phyloP scores from a whole-genome alignment of 176 grass and related monocot genomes.

The Triticum monococcum region DNA sequence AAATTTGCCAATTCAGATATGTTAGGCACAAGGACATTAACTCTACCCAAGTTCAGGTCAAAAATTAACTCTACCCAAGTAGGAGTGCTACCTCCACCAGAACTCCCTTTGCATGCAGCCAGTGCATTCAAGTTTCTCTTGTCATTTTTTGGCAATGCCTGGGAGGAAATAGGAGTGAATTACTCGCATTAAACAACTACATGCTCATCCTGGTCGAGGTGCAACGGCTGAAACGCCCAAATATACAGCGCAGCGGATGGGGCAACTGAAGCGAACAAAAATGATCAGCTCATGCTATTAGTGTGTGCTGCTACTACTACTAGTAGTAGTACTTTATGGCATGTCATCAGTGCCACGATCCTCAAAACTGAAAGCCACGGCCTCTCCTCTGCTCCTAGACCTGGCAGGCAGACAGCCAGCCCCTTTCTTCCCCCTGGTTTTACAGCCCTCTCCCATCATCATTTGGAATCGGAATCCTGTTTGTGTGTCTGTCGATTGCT shows the following conservation, averaged over 20 bases:
- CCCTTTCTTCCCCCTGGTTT: conserved; percentile 1
- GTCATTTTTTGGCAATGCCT: too few relatives aligned
- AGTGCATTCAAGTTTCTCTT: too few relatives aligned
- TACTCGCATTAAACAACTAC: too few relatives aligned
- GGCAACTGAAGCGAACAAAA: background rate
- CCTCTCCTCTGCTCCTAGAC: background rate
- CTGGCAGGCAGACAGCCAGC: background rate
- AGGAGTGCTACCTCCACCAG: too few relatives aligned
- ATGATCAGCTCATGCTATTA: background rate
- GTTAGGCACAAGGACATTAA: background rate
- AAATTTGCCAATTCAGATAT: background rate
- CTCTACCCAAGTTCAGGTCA: too few relatives aligned
- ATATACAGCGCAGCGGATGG: background rate
- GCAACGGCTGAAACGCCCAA: background rate
- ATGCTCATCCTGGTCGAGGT: background rate
- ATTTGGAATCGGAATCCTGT: background rate
- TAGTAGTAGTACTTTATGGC: background rate
- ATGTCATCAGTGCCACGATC: background rate
- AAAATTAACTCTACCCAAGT: too few relatives aligned
- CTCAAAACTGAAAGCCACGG: background rate
- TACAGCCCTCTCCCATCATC: background rate
- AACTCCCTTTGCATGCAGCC: too few relatives aligned
- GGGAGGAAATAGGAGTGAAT: too few relatives aligned
- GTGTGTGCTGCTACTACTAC: background rate
- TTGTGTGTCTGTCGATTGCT: conserved; percentile 5